These are phyloP conservation scores for Botryobasidium botryosum DNA, from an alignment of 768 basidiomycete species.

Conservation along the genomic window DNA sequence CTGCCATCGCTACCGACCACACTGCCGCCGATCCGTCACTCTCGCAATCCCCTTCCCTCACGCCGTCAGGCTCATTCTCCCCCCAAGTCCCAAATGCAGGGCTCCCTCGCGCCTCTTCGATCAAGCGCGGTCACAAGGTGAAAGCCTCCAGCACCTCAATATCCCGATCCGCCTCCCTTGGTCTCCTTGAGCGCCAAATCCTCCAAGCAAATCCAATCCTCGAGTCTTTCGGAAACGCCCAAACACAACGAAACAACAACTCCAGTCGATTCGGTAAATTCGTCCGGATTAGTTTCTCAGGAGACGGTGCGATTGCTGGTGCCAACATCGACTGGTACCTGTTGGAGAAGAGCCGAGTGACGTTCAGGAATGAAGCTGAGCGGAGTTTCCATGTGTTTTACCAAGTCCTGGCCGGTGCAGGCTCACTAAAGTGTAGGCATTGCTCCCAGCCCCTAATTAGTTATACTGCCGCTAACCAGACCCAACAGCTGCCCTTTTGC, in stretches of 20 bases:
- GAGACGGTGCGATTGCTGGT: slow-evolving; percentile 87
- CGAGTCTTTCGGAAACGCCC: slow-evolving; percentile 96
- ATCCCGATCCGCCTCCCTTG: slow-evolving; percentile 33
- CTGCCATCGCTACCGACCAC: slow-evolving; percentile 80
- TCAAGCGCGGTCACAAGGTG: slow-evolving; percentile 24
- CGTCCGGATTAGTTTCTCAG: slow-evolving; percentile 84
- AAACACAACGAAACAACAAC: slow-evolving; percentile 96
- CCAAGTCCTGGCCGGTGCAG: slow-evolving; percentile 69
- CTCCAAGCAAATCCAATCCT: slow-evolving; percentile 94
- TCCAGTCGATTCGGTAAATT: slow-evolving; percentile 99
- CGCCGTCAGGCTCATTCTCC: slow-evolving; percentile 27
- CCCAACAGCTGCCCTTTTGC: slow-evolving; percentile 47
- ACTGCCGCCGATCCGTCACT: slow-evolving; percentile 39
- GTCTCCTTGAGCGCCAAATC: slow-evolving; percentile 87
- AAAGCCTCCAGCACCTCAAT: slow-evolving; percentile 28
- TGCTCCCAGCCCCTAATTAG: not conserved
- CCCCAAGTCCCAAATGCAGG: slow-evolving; percentile 49
- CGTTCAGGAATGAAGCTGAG: slow-evolving; percentile 73
- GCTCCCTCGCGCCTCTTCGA: slow-evolving; percentile 48
- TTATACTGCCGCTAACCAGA: slow-evolving; percentile 6
- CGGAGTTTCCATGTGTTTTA: slow-evolving; percentile 96
- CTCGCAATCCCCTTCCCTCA: slow-evolving; percentile 36
- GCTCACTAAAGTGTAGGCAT: slow-evolving; percentile 45
- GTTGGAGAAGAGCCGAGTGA: slow-evolving; percentile 91
- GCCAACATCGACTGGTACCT: slow-evolving; percentile 99